Evolutionary conservation across 768 basidiomycete species (phyloP), one percentile per base, ranked within the genome.

Genomic region (Scleroderma citrinum): DNA sequence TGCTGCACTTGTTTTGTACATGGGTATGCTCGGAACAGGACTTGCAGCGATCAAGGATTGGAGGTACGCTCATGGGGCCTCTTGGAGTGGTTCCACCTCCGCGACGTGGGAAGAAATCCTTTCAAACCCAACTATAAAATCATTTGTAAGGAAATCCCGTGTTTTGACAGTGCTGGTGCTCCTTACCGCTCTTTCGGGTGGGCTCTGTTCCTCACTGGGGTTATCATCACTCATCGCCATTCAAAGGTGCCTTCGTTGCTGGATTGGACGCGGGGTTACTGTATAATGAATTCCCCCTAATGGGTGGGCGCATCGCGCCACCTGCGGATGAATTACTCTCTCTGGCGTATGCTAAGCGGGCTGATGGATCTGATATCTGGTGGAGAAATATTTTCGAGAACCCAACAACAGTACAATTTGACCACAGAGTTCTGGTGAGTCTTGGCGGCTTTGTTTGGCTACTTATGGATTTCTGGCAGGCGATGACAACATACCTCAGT

Each of bases 221-320:
- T 32, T 41, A 41, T 50, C 38, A 55, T 36, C 46, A 13, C 35
- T 41, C 32, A n/a, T 31, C 5, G 47, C 34, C 30, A 21, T 29
- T 19, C 46, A 1, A 62, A 95, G 95, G 96, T 45, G 96, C 96
- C 5, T 98, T 99, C 59, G 96, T 99, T 24, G 96, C 96, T 32
- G 96, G 96, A 13, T 75, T 99, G 37, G 96, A 99, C 64, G 96
- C 96, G 1, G 96, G 96, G 13, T 69, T 99, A 47, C 65, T 93
- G n/a, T 98, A 98, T 70, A 99, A 99, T 62, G 95, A 98, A 62
- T 99, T 96, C 71, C 96, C 96, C 0, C 69, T 86, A 5, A 99
- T 99, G 95, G 95, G 92, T 32, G 93, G 87, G 7, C 77, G 82
- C 14, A 66, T 97, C 14, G 77, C 80, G 3, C 96, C 96, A 3